phyloP scores from a whole-genome alignment of 306 rosid species.

The Gynostemma pentaphyllum region DNA sequence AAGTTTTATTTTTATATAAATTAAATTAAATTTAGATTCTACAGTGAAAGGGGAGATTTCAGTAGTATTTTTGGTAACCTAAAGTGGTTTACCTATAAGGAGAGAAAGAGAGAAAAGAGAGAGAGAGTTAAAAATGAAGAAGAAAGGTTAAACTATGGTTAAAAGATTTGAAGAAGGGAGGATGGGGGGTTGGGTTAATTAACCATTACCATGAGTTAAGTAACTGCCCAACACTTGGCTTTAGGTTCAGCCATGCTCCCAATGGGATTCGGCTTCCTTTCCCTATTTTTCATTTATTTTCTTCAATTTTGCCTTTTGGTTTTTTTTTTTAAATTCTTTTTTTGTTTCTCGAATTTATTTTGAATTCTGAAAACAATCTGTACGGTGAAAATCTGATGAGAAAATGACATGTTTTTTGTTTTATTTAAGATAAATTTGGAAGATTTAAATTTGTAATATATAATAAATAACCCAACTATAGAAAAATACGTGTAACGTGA shows the following conservation, averaged over 20 bases:
- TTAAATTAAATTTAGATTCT: no score
- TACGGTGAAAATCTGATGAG: no score
- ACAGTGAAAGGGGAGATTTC: background rate
- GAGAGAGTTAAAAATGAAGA: slow-evolving; percentile 7
- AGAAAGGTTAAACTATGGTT: slow-evolving; percentile 3
- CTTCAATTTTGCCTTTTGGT: background rate
- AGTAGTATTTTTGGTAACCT: slow-evolving; percentile 38
- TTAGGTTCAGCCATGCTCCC: slow-evolving; percentile 76
- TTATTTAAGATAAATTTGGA: no score
- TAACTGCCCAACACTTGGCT: slow-evolving; percentile 61
- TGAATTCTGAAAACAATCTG: no score
- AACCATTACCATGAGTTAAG: slow-evolving; percentile 44
- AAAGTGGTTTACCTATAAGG: slow-evolving; percentile 73
- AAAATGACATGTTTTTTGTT: no score
- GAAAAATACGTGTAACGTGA: no score
- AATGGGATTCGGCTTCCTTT: slow-evolving; percentile 30
- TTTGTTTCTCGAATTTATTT: no score
- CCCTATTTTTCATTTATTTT: background rate
- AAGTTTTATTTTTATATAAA: no score
- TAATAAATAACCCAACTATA: no score
- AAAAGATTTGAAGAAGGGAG: slow-evolving; percentile 10
- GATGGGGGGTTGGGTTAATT: no score
- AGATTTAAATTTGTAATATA: no score
- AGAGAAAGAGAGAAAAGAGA: background rate
- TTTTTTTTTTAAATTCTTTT: no score